A percentile compares a stretch with the other conserved stretches of the same genome.
Evolutionary conservation across 176 grass and related monocot genomes (phyloP).

Genomic region (Musa troglodytarum): DNA sequence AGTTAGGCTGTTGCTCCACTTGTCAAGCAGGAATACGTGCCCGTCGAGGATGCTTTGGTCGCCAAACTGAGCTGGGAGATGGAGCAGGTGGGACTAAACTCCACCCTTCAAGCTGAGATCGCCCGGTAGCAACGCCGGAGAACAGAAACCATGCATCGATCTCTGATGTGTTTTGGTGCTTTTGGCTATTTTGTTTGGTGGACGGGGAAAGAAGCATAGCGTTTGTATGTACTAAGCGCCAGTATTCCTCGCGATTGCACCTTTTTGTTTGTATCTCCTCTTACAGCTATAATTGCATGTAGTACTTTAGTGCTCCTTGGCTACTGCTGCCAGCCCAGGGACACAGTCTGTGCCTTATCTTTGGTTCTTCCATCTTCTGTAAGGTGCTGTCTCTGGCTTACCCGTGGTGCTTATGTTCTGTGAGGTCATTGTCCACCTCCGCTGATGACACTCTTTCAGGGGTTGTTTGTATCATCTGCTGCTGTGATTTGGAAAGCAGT

Average conservation of each 20-base stretch:
- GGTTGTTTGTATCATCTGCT: too few relatives aligned
- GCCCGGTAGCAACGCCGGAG: slow-evolving; percentile 27
- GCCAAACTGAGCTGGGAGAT: slow-evolving; percentile 75
- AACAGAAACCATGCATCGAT: neutral
- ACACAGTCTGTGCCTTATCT: too few relatives aligned
- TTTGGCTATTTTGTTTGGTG: neutral
- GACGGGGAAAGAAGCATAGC: neutral
- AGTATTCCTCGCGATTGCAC: neutral
- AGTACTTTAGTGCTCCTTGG: neutral
- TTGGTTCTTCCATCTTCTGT: too few relatives aligned
- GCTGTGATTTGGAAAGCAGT: too few relatives aligned
- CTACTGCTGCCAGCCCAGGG: neutral
- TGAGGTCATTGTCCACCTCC: too few relatives aligned
- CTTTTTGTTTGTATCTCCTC: neutral
- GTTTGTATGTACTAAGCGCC: slow-evolving; percentile 23
- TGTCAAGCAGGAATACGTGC: slow-evolving; percentile 44
- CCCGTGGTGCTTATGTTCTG: too few relatives aligned
- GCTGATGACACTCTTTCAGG: too few relatives aligned
- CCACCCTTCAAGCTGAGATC: slow-evolving; percentile 43
- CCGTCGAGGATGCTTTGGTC: slow-evolving; percentile 41
- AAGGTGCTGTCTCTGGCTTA: too few relatives aligned
- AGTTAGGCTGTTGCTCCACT: neutral
- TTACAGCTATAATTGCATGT: neutral
- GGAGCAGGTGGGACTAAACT: slow-evolving; percentile 54
- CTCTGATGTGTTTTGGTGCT: slow-evolving; percentile 16